Evolutionary conservation across 2,329 filamentous ascomycete genomes (phyloP).

Genomic region (Xylariaceae sp.): DNA sequence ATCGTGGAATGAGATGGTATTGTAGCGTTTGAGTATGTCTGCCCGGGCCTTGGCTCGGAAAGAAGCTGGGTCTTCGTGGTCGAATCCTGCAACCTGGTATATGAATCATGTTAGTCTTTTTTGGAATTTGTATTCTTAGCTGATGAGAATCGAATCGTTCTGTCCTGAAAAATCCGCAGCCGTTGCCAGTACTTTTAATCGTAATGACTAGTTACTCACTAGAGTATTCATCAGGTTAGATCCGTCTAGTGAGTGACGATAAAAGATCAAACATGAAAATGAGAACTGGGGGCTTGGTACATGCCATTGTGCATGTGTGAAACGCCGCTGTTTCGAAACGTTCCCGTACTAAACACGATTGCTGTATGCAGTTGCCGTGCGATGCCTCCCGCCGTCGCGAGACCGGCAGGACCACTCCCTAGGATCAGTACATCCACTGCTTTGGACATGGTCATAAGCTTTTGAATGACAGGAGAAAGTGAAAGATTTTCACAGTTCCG

Average conservation of each 20-base stretch:
- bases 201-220: too few species aligned
- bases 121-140: too few species aligned
- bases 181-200: too few species aligned
- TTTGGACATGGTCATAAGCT: neutral
- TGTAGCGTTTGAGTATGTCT: slow-evolving; percentile 21
- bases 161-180: too few species aligned
- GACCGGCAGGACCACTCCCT: slow-evolving; percentile 43
- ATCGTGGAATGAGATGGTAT: slow-evolving; percentile 17
- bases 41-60: slow-evolving; percentile 15
- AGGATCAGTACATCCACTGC: slow-evolving; percentile 33
- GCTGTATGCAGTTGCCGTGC: slow-evolving; percentile 33
- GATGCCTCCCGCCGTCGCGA: slow-evolving; percentile 36
- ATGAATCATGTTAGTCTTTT: too few species aligned
- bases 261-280: too few species aligned
- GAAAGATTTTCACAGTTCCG: neutral
- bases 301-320: slow-evolving; percentile 40
- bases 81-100: slow-evolving; percentile 25
- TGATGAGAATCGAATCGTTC: too few species aligned
- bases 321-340: slow-evolving; percentile 39
- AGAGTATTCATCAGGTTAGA: too few species aligned
- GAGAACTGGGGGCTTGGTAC: too few species aligned
- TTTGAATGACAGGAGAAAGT: too few species aligned
- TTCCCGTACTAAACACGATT: slow-evolving; percentile 29
- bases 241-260: too few species aligned
- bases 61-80: slow-evolving; percentile 15